phyloP scores from a whole-genome alignment of 2,329 filamentous ascomycete species.

The Botrytis squamosa region DNA sequence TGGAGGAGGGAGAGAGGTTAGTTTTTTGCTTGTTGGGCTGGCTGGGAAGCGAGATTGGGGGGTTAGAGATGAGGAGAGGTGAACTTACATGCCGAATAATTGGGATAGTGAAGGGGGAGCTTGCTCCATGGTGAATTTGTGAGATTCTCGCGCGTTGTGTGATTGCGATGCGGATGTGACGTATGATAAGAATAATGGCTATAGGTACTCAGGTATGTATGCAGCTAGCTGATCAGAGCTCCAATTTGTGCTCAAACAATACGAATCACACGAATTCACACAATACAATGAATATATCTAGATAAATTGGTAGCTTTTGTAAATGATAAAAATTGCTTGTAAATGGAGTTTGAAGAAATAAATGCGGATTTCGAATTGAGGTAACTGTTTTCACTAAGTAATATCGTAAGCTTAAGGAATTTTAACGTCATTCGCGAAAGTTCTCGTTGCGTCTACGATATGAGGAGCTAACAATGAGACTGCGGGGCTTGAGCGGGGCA shows the following conservation, averaged over 20 bases:
- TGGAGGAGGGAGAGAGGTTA: slow-evolving; percentile 21
- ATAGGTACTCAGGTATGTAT: background rate
- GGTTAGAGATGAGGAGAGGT: background rate
- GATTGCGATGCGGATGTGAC: slow-evolving; percentile 1
- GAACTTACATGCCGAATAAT: slow-evolving; percentile 35
- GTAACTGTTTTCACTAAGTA: background rate
- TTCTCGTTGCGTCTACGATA: slow-evolving; percentile 3
- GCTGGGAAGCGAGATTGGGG: background rate
- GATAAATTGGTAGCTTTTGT: background rate
- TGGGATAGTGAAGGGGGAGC: slow-evolving; percentile 28
- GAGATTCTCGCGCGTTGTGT: background rate
- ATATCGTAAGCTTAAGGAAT: background rate
- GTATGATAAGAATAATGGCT: background rate
- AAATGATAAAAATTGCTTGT: background rate
- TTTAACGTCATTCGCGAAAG: background rate
- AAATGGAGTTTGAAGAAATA: background rate
- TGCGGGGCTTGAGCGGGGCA: slow-evolving; percentile 1
- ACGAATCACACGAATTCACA: background rate
- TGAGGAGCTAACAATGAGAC: background rate
- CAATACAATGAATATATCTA: background rate
- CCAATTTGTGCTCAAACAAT: background rate
- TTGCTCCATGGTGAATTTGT: slow-evolving; percentile 12
- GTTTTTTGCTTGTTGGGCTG: background rate
- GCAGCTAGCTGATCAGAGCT: background rate
- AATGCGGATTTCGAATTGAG: background rate